Evolutionary conservation across 1,139 yeast genomes (phyloP).

Genomic region (Taphrina wiesneri): DNA sequence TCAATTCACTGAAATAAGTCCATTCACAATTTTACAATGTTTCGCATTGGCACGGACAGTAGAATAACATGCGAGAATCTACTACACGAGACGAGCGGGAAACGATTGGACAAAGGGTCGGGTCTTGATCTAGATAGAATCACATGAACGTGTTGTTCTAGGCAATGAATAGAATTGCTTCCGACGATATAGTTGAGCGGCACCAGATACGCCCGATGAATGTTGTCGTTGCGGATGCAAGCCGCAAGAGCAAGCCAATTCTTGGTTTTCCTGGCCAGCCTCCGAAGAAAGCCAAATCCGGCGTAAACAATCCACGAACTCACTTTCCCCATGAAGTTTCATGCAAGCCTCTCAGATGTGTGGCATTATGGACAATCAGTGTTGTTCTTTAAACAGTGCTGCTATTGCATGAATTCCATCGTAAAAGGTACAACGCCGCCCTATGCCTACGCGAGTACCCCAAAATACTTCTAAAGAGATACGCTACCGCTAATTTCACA

Average conservation of each 20-base stretch:
- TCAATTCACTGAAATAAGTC: slow-evolving; percentile 9
- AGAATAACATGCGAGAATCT: too few species aligned
- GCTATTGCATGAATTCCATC: too few species aligned
- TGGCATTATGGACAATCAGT: background rate
- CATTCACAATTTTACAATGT: background rate
- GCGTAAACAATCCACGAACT: background rate
- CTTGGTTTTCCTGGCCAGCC: background rate
- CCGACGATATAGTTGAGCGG: too few species aligned
- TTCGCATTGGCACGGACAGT: background rate
- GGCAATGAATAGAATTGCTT: too few species aligned
- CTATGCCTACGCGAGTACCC: background rate
- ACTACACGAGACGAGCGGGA: too few species aligned
- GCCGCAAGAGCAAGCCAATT: background rate
- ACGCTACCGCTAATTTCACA: background rate
- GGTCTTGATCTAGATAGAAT: background rate
- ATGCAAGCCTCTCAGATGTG: background rate
- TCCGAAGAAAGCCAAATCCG: background rate
- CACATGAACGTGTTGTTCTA: background rate
- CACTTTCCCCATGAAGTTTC: background rate
- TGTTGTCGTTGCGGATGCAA: background rate
- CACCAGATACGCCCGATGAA: too few species aligned
- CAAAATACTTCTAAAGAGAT: background rate
- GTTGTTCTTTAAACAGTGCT: too few species aligned
- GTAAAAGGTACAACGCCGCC: too few species aligned
- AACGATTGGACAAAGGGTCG: too few species aligned